Evolutionary conservation across 2,329 filamentous ascomycete species (phyloP).

Genomic region (Cordyceps cateniannulata): DNA sequence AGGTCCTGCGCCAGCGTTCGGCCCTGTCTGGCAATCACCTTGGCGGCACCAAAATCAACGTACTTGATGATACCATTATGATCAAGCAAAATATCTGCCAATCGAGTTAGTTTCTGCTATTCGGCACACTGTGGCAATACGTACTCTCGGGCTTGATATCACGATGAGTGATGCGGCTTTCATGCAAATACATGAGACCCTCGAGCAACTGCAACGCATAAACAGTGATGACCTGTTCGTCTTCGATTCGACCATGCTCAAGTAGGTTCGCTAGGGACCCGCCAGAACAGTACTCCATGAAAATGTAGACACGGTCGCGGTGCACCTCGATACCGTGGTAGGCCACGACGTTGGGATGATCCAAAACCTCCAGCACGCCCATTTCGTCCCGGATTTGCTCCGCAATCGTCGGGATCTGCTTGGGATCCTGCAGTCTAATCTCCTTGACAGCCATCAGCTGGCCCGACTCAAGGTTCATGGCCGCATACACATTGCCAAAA

Average conservation of each 20-base stretch:
- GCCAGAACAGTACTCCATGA: slow-evolving; percentile 98
- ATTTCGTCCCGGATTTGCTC: slow-evolving; percentile 95
- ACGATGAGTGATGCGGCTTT: slow-evolving; percentile 85
- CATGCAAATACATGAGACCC: slow-evolving; percentile 87
- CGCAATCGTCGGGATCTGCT: slow-evolving; percentile 89
- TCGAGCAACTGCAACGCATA: slow-evolving; percentile 92
- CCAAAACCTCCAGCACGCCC: slow-evolving; percentile 88
- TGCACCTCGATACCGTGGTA: slow-evolving; percentile 98
- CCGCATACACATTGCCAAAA: slow-evolving; percentile 94
- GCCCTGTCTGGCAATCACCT: slow-evolving; percentile 90
- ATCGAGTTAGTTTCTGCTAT: slow-evolving; percentile 15
- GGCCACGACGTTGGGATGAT: slow-evolving; percentile 95
- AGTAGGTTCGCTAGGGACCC: slow-evolving; percentile 84
- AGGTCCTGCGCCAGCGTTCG: slow-evolving; percentile 67
- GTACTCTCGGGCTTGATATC: slow-evolving; percentile 96
- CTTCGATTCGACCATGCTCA: slow-evolving; percentile 94
- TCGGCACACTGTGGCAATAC: slow-evolving; percentile 27
- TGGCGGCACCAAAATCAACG: slow-evolving; percentile 95
- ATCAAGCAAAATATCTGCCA: slow-evolving; percentile 81
- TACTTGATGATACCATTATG: slow-evolving; percentile 99
- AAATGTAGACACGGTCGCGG: slow-evolving; percentile 98
- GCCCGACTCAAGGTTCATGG: slow-evolving; percentile 93
- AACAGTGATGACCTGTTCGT: slow-evolving; percentile 95
- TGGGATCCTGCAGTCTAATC: slow-evolving; percentile 92
- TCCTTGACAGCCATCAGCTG: slow-evolving; percentile 99